Conservation (phyloP, 306 rosid genomes). For the Hippophae gyantsensis region DNA sequence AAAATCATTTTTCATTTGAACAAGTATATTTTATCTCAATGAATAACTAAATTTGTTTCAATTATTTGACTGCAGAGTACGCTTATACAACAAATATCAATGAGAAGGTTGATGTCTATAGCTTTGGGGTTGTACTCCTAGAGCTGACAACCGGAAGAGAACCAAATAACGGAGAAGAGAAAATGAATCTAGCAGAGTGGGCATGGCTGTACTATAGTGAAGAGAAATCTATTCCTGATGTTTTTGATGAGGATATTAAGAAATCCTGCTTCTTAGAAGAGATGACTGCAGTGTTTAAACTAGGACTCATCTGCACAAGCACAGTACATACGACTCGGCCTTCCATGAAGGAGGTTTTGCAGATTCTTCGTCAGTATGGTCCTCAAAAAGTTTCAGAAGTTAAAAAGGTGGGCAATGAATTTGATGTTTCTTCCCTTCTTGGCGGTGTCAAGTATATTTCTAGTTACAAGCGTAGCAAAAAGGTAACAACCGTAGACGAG, state of each 20-base stretch:
- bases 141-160: slow-evolving; percentile 76
- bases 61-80: slow-evolving; percentile 43
- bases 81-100: slow-evolving; percentile 55
- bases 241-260: slow-evolving; percentile 48
- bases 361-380: slow-evolving; percentile 44
- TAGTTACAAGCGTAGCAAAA: slow-evolving; percentile 43
- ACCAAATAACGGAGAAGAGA: slow-evolving; percentile 40
- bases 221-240: slow-evolving; percentile 37
- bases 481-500: slow-evolving; percentile 12
- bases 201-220: slow-evolving; percentile 46
- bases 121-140: slow-evolving; percentile 81
- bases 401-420: slow-evolving; percentile 29
- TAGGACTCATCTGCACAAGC: slow-evolving; percentile 74
- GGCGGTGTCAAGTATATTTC: slow-evolving; percentile 35
- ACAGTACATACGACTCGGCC: slow-evolving; percentile 55
- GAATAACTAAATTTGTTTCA: neutral
- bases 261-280: slow-evolving; percentile 38
- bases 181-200: slow-evolving; percentile 63
- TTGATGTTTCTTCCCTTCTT: slow-evolving; percentile 55
- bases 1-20: neutral
- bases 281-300: slow-evolving; percentile 52
- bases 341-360: slow-evolving; percentile 54
- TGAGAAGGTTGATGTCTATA: slow-evolving; percentile 68
- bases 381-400: slow-evolving; percentile 15
- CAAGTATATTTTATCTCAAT: neutral